These are phyloP conservation scores for Coniochaeta hoffmannii DNA, from an alignment of 2,329 filamentous ascomycete genomes.

Conservation along the genomic window DNA sequence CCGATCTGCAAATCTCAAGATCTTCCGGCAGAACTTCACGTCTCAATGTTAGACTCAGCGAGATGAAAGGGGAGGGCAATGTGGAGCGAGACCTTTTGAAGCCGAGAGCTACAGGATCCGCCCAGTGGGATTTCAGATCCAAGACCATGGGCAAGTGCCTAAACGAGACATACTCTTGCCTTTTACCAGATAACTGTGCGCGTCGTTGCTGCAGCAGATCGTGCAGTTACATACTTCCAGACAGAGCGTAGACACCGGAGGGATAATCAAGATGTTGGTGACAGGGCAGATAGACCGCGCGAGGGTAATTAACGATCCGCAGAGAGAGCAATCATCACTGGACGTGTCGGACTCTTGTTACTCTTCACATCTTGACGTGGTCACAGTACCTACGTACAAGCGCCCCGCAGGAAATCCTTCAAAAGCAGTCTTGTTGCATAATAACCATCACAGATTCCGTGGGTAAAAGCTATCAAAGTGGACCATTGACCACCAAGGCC, in stretches of 20 bases:
- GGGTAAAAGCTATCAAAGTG: not conserved
- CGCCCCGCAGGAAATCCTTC: not conserved
- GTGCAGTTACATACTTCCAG: not conserved
- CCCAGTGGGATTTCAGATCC: not conserved
- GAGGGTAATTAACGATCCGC: not conserved
- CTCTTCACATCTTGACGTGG: not conserved
- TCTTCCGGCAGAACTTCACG: not conserved
- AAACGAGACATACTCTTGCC: not conserved
- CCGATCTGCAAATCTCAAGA: not conserved
- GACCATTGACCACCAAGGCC: not conserved
- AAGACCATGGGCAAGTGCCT: not conserved
- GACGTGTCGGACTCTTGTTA: too few species aligned
- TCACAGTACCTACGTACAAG: not conserved
- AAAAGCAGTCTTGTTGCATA: too few species aligned
- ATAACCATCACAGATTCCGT: not conserved
- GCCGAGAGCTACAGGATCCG: not conserved
- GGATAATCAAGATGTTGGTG: not conserved
- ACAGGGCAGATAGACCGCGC: not conserved
- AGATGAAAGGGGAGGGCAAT: conserved; percentile 2
- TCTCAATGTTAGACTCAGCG: conserved; percentile 2
- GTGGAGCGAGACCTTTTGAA: not conserved
- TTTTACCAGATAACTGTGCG: not conserved
- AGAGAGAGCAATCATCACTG: not conserved
- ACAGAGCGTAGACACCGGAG: too few species aligned
- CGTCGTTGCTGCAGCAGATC: not conserved